Evolutionary conservation across 345 rosid species (phyloP).

Genomic region (Viola odorata): DNA sequence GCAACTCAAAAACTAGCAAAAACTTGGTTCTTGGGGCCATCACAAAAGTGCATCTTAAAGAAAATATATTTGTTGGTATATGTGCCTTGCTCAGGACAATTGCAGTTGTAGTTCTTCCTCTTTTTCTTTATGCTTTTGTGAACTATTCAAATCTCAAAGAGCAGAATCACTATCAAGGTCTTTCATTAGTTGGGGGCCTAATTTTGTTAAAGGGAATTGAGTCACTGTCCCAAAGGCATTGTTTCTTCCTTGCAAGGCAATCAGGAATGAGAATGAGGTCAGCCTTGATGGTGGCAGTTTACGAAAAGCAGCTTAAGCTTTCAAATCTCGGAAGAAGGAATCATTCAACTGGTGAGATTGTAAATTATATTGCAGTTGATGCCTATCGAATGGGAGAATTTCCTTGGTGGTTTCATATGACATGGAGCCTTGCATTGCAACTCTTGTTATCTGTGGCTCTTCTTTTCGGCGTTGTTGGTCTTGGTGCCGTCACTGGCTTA

Average conservation of each 20-base stretch:
- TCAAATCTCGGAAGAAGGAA: slow-evolving; percentile 35
- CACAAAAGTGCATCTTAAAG: slow-evolving; percentile 14
- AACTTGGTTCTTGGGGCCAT: slow-evolving; percentile 16
- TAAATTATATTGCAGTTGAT: slow-evolving; percentile 54
- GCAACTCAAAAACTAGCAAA: background rate
- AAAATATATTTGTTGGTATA: slow-evolving; percentile 16
- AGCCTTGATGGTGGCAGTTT: slow-evolving; percentile 31
- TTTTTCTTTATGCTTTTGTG: slow-evolving; percentile 38
- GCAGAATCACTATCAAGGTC: slow-evolving; percentile 38
- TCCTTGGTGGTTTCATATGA: slow-evolving; percentile 41
- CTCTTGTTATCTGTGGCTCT: slow-evolving; percentile 39
- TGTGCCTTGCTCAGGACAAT: slow-evolving; percentile 24
- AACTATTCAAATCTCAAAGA: slow-evolving; percentile 37
- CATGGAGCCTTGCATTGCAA: slow-evolving; percentile 47
- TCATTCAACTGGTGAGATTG: slow-evolving; percentile 55
- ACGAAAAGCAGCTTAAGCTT: slow-evolving; percentile 48
- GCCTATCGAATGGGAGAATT: slow-evolving; percentile 40
- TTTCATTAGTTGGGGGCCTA: slow-evolving; percentile 36
- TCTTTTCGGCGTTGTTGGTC: slow-evolving; percentile 43
- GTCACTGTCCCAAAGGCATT: slow-evolving; percentile 45
- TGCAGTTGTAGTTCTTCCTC: slow-evolving; percentile 22
- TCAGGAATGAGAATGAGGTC: slow-evolving; percentile 45
- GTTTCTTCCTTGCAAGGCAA: slow-evolving; percentile 34
- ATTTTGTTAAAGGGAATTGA: slow-evolving; percentile 50
- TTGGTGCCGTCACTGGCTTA: slow-evolving; percentile 41